Percentiles rank a stretch among this genome's conserved stretches.
Conservation (phyloP, 2,329 filamentous ascomycete genomes). For the Arthrobotrys entomopaga region DNA sequence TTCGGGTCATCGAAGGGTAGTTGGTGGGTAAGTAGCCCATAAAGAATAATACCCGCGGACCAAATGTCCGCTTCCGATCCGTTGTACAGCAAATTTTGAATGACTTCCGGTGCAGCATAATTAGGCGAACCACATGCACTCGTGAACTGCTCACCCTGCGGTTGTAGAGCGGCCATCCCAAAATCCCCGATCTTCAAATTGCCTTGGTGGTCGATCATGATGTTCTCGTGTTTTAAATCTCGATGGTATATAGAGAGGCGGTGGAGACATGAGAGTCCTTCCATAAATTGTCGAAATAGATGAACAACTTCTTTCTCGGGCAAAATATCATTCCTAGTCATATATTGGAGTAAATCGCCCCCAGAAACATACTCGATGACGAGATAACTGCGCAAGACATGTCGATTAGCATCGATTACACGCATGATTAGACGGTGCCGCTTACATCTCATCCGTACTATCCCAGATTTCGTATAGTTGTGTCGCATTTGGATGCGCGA, state of each 20-base stretch:
- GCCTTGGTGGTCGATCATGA: constrained; percentile 78
- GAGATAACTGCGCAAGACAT: constrained; percentile 73
- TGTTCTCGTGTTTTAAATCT: constrained; percentile 97
- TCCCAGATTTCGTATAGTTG: constrained; percentile 98
- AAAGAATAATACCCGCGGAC: constrained; percentile 92
- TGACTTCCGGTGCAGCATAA: constrained; percentile 93
- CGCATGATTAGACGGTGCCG: constrained; percentile 43
- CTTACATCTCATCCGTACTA: constrained; percentile 91
- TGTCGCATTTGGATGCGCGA: constrained; percentile 94
- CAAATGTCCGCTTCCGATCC: constrained; percentile 91
- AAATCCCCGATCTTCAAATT: constrained; percentile 96
- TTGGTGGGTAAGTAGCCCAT: constrained; percentile 82
- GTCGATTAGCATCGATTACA: too few species aligned
- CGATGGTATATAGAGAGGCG: constrained; percentile 94
- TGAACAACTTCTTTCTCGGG: constrained; percentile 81
- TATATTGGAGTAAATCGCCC: constrained; percentile 86
- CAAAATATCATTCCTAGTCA: constrained; percentile 77
- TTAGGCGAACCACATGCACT: constrained; percentile 97
- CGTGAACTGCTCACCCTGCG: constrained; percentile 78
- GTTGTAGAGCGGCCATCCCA: constrained; percentile 94
- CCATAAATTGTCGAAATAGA: constrained; percentile 92
- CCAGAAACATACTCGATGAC: constrained; percentile 91
- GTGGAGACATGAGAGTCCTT: constrained; percentile 90
- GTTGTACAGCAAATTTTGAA: constrained; percentile 79
- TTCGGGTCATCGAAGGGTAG: constrained; percentile 82